Evolutionary conservation across 2,329 filamentous ascomycete genomes (phyloP).

Genomic region (Sporothrix luriei): DNA sequence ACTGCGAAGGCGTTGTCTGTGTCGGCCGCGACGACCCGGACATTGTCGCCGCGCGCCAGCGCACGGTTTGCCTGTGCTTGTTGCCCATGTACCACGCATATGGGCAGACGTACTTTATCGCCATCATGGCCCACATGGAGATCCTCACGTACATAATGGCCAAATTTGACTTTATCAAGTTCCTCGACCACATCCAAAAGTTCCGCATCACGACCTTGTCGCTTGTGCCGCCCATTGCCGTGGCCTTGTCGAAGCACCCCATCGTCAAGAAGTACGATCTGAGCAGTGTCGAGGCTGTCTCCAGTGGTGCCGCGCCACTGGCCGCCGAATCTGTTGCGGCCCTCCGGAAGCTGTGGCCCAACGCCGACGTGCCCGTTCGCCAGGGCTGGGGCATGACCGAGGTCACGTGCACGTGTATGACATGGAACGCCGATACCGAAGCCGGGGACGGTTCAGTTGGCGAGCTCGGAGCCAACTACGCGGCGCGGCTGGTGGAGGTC

Average conservation of each 20-base stretch:
- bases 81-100: slow-evolving; percentile 77
- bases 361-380: slow-evolving; percentile 44
- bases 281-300: slow-evolving; percentile 62
- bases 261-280: slow-evolving; percentile 67
- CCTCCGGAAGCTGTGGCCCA: slow-evolving; percentile 59
- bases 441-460: slow-evolving; percentile 58
- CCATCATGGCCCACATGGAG: slow-evolving; percentile 57
- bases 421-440: slow-evolving; percentile 60
- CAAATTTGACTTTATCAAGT: slow-evolving; percentile 72
- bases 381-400: slow-evolving; percentile 93
- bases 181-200: slow-evolving; percentile 68
- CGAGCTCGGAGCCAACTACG: slow-evolving; percentile 68
- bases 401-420: slow-evolving; percentile 69
- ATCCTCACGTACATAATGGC: slow-evolving; percentile 77
- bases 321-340: slow-evolving; percentile 59
- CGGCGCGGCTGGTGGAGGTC: slow-evolving; percentile 65
- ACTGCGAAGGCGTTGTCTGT: slow-evolving; percentile 63
- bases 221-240: slow-evolving; percentile 74
- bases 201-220: slow-evolving; percentile 68
- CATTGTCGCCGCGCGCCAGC: slow-evolving; percentile 46
- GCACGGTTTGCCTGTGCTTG: slow-evolving; percentile 61
- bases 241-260: slow-evolving; percentile 72
- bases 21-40: slow-evolving; percentile 52
- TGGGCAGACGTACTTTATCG: slow-evolving; percentile 71
- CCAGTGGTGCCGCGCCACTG: slow-evolving; percentile 71